Percentiles rank a stretch among this genome's conserved stretches.
Evolutionary conservation across 73 alveolate species (phyloP).

Genomic region (Durusdinium trenchii): DNA sequence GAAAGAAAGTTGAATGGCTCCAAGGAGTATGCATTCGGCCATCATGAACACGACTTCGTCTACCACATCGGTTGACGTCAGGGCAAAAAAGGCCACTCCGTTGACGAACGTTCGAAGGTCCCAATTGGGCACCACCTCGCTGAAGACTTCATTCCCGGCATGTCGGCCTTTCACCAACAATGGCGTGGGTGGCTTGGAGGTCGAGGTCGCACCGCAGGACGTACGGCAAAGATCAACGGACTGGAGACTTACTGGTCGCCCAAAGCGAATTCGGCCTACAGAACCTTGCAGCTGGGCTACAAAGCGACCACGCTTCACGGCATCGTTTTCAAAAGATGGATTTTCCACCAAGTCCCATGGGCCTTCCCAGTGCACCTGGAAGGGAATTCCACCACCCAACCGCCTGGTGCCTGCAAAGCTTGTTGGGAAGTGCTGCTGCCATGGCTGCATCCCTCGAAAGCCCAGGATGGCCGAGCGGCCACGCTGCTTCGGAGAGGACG

Average conservation of each 20-base stretch:
- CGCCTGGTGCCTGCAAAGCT: conserved; percentile 56
- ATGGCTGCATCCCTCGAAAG: conserved; percentile 59
- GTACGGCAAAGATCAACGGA: conserved; percentile 69
- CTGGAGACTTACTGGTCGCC: conserved; percentile 81
- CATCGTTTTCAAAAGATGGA: conserved; percentile 66
- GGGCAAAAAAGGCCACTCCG: conserved; percentile 71
- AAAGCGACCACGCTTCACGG: conserved; percentile 68
- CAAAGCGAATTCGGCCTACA: conserved; percentile 77
- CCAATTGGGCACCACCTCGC: conserved; percentile 86
- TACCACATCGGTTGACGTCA: conserved; percentile 84
- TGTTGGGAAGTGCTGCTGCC: conserved; percentile 14
- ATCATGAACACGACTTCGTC: conserved; percentile 70
- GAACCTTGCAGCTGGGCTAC: conserved; percentile 53
- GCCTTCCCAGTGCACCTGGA: conserved; percentile 89
- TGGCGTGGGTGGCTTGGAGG: conserved; percentile 74
- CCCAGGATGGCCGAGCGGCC: conserved; percentile 91
- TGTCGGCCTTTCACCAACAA: conserved; percentile 68
- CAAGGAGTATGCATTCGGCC: conserved; percentile 78
- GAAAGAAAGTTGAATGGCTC: conserved; percentile 84
- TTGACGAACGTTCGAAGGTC: conserved; percentile 76
- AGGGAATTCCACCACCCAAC: conserved; percentile 69
- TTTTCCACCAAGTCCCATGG: conserved; percentile 80
- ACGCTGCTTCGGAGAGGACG: conserved; percentile 1
- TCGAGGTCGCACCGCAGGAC: background rate
- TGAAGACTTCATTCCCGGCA: conserved; percentile 55